Percentiles rank a stretch among this genome's conserved stretches.
Conservation (phyloP, 1,139 yeast species). For the Suhomyces taliae region DNA sequence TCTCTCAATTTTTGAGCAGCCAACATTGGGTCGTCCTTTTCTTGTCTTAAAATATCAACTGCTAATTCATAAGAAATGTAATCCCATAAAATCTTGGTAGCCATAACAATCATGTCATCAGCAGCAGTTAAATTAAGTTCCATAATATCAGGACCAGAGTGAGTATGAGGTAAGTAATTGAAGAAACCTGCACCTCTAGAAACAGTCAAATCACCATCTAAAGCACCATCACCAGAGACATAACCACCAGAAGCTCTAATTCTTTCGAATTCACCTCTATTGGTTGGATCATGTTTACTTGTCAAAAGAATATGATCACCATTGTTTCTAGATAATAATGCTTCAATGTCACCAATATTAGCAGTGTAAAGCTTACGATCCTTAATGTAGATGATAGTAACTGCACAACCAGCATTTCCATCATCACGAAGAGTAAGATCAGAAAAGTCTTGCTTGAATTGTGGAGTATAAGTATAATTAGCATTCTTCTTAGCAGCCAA, state of each 20-base stretch:
- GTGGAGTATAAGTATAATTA: constrained; percentile 24
- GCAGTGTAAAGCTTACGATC: constrained; percentile 76
- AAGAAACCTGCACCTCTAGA: constrained; percentile 93
- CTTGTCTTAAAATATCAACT: constrained; percentile 85
- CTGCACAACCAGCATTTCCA: constrained; percentile 80
- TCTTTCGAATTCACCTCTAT: constrained; percentile 76
- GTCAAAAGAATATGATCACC: constrained; percentile 79
- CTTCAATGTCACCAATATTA: constrained; percentile 88
- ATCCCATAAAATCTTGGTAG: constrained; percentile 85
- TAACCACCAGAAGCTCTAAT: constrained; percentile 90
- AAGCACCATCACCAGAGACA: constrained; percentile 80
- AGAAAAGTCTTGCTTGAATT: constrained; percentile 41
- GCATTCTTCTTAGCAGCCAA: constrained; percentile 38
- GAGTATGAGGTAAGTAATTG: constrained; percentile 82
- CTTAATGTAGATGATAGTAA: constrained; percentile 75
- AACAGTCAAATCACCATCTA: constrained; percentile 79
- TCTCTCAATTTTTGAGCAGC: constrained; percentile 95
- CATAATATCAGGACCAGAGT: constrained; percentile 81
- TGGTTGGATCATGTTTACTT: constrained; percentile 82
- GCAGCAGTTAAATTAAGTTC: constrained; percentile 61
- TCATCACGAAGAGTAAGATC: constrained; percentile 56
- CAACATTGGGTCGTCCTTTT: constrained; percentile 77
- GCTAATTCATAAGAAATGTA: constrained; percentile 79
- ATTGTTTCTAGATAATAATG: constrained; percentile 72
- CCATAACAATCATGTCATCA: constrained; percentile 86